Base-by-base conservation (phyloP, 768 basidiomycete genomes). In the Mycena latifolia region DNA sequence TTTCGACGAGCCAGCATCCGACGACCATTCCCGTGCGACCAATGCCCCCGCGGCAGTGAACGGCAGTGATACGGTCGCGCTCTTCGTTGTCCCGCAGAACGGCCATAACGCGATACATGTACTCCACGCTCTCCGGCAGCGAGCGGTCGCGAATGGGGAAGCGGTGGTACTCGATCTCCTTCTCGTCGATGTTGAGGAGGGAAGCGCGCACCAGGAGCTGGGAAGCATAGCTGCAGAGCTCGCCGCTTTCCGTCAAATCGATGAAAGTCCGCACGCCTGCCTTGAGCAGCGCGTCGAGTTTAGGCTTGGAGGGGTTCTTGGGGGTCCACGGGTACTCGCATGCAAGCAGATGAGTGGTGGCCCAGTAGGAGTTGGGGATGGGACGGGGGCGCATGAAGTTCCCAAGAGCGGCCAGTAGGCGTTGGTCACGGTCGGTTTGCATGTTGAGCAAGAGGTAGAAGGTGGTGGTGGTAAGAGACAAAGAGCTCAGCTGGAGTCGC, bases 341-440 rank as follows among this genome's bases (percentile, higher is more conserved):
- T 0, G 92, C 92, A 58, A 93, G 82, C 37, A 94, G 84, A 14
- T 82, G 77, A 0, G 88, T 83, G 0, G 91, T 92, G 0, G 91
- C 92, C 92, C 92, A 94, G 80, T 93, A 93, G 0, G 90, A 92
- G 77, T 94, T 94, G n/a, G 91, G 90, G 73, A 93, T 88, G 29
- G 92, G 92, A 0, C 89, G 87, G 4, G 80, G 72, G 52, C 73
- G 71, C 22, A 65, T 55, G 8, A 65, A 55, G 24, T 52, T 66
- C 15, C 69, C 57, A 39, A 66, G 65, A 54, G 69, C 69, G 22
- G 59, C 55, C 31, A 70, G 51, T 17, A 68, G 43, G 17, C 69
- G 71, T 57, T 72, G 65, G 55, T 67, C 65, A 33, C 35, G 43
- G 22, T 52, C 39, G 33, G 50, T 47, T 53, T 35, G 46, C 41